Percentiles rank a stretch among this genome's conserved stretches.
These are phyloP conservation scores for Hypoxylon crocopeplum DNA, from an alignment of 495 filamentous ascomycete genomes.

Conservation along the genomic window DNA sequence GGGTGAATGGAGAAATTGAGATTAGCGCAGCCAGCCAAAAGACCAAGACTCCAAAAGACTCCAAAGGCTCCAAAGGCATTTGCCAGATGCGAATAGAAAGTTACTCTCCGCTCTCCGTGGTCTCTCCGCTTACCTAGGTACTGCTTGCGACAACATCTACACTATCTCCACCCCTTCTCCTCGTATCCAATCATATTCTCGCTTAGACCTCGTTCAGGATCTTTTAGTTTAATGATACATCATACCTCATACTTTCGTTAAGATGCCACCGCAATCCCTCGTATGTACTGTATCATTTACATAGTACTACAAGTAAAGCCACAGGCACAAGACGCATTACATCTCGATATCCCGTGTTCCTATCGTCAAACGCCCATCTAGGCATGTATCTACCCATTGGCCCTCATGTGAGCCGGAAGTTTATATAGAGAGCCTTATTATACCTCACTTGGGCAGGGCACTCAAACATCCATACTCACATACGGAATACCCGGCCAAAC, in stretches of 20 bases:
- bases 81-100: constrained; percentile 9
- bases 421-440: no score
- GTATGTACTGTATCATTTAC: no score
- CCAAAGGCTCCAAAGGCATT: constrained; percentile 4
- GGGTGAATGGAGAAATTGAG: constrained; percentile 7
- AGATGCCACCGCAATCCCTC: constrained; percentile 19
- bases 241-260: constrained; percentile 6
- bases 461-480: no score
- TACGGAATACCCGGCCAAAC: no score
- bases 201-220: constrained; percentile 30
- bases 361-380: no score
- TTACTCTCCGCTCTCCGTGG: constrained; percentile 5
- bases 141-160: background rate
- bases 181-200: constrained; percentile 31
- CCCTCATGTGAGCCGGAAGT: no score
- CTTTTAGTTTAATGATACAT: constrained; percentile 27
- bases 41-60: background rate
- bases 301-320: no score
- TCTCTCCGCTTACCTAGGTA: no score
- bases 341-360: constrained; percentile 11
- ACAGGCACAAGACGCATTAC: no score
- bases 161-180: constrained; percentile 11
- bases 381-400: no score
- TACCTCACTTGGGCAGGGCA: no score
- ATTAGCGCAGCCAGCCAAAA: constrained; percentile 8